Conservation (phyloP, 2,329 filamentous ascomycete species). For the Calonectria hawksworthii region DNA sequence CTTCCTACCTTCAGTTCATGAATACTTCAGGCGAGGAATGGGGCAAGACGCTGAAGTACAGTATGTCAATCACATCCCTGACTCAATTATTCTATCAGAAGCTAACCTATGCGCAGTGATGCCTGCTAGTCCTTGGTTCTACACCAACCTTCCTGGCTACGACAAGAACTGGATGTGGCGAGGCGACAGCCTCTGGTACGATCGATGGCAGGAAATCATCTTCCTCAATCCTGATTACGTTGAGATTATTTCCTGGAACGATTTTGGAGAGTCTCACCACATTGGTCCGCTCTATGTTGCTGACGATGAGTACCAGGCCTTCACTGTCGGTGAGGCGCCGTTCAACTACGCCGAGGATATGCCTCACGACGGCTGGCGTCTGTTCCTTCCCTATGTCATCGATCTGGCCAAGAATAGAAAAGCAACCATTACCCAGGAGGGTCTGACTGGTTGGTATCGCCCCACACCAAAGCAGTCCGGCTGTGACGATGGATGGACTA, state of each 20-base stretch:
- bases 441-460: constrained; percentile 5
- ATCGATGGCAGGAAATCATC: constrained; percentile 14
- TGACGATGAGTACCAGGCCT: constrained; percentile 6
- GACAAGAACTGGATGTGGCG: constrained; percentile 17
- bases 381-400: neutral
- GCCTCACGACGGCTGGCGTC: constrained; percentile 11
- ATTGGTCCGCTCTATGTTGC: constrained; percentile 7
- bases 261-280: constrained; percentile 11
- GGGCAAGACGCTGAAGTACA: constrained; percentile 4
- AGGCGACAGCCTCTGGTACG: constrained; percentile 1
- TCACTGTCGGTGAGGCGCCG: neutral
- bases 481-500: constrained; percentile 5
- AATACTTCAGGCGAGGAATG: neutral
- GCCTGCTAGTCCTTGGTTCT: constrained; percentile 17
- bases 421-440: constrained; percentile 1
- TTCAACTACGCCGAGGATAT: constrained; percentile 10
- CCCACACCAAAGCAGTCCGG: constrained; percentile 7
- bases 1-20: constrained; percentile 17
- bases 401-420: constrained; percentile 6
- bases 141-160: constrained; percentile 16
- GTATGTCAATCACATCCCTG: neutral
- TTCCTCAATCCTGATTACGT: constrained; percentile 13
- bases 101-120: neutral
- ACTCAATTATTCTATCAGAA: neutral
- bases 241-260: constrained; percentile 15